A percentile compares a stretch with the other conserved stretches of the same genome.
phyloP scores from a whole-genome alignment of 306 rosid species.

The Cucurbita argyrosperma region DNA sequence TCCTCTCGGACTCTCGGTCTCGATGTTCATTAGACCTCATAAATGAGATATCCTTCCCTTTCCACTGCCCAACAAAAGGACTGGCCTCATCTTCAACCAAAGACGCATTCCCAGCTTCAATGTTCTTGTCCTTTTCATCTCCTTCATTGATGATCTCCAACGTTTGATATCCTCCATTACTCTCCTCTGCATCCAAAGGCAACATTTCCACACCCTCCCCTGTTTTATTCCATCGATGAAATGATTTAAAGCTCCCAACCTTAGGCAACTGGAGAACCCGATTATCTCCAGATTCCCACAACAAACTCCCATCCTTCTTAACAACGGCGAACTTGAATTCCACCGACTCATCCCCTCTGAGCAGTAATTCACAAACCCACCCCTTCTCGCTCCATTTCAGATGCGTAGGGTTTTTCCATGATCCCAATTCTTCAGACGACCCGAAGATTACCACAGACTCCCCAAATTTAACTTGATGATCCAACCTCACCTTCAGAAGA shows the following conservation, averaged over 20 bases:
- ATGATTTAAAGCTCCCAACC: conserved; percentile 32
- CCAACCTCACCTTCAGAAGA: conserved; percentile 38
- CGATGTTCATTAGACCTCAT: conserved; percentile 60
- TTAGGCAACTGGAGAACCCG: conserved; percentile 45
- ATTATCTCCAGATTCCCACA: conserved; percentile 70
- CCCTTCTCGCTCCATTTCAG: conserved; percentile 63
- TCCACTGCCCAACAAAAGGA: conserved; percentile 93
- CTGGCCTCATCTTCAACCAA: conserved; percentile 31
- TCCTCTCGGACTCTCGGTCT: conserved; percentile 31
- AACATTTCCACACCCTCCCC: conserved; percentile 30
- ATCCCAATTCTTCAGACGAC: conserved; percentile 58
- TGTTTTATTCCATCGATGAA: conserved; percentile 56
- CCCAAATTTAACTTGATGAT: conserved; percentile 77
- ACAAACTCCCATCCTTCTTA: conserved; percentile 17
- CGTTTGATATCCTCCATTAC: not conserved
- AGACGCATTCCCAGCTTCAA: conserved; percentile 20
- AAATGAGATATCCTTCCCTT: conserved; percentile 56
- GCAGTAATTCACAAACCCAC: conserved; percentile 60
- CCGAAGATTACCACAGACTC: conserved; percentile 62
- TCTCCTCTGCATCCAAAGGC: conserved; percentile 11
- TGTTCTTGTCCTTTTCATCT: not conserved
- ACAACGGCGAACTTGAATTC: conserved; percentile 58
- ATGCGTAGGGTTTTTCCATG: conserved; percentile 54
- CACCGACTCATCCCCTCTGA: conserved; percentile 19
- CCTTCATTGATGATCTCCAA: not conserved